These are phyloP conservation scores for Pueraria montana DNA, from an alignment of 306 rosid species.

Conservation along the genomic window DNA sequence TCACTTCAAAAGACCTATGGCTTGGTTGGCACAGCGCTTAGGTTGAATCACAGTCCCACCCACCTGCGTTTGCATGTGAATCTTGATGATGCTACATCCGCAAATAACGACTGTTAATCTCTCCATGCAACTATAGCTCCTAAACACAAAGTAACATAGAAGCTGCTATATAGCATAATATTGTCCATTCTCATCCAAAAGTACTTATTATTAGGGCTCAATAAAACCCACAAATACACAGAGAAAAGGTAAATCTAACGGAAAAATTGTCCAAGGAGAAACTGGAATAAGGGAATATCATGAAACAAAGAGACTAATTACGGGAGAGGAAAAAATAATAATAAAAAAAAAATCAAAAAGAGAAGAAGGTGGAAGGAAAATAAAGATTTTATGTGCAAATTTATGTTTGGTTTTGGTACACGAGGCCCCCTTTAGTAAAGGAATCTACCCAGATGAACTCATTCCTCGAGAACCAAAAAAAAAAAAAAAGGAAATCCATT, in stretches of 20 bases:
- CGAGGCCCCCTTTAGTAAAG: slow-evolving; percentile 16
- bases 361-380: neutral
- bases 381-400: slow-evolving; percentile 12
- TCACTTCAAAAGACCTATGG: slow-evolving; percentile 63
- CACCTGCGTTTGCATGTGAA: slow-evolving; percentile 77
- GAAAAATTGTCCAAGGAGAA: slow-evolving; percentile 18
- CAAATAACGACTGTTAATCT: slow-evolving; percentile 78
- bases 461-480: slow-evolving; percentile 21
- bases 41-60: slow-evolving; percentile 37
- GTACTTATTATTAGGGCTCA: neutral
- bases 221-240: neutral
- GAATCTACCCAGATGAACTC: slow-evolving; percentile 45
- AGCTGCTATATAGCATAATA: neutral
- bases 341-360: neutral
- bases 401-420: neutral
- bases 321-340: neutral
- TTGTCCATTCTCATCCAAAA: slow-evolving; percentile 31
- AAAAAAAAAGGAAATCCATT: slow-evolving; percentile 22
- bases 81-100: slow-evolving; percentile 98
- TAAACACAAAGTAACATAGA: neutral
- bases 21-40: slow-evolving; percentile 25
- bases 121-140: slow-evolving; percentile 53
- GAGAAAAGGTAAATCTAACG: slow-evolving; percentile 23
- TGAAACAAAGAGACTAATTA: neutral
- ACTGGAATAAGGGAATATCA: slow-evolving; percentile 19